Base-by-base conservation (phyloP, 805 yeast genomes). In the Saccharomycopsis fibuligera region DNA sequence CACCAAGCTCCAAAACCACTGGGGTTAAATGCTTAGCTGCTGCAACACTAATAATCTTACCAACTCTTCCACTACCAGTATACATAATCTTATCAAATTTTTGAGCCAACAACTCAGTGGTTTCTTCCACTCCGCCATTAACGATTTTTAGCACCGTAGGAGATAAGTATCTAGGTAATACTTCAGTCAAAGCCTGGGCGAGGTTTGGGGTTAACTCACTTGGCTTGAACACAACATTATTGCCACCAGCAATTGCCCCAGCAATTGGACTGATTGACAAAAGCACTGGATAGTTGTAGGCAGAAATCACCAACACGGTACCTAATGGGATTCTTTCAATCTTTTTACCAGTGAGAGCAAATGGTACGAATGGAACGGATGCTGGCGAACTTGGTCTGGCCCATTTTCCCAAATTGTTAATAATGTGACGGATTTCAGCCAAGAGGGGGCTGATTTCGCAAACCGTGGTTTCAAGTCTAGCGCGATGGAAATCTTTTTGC, bases 1-100 rank as follows among this genome's bases (percentile, higher is more conserved):
- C 98, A 47, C 98, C 97, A 40, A 90, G 70, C 66, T 90, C 98
- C 53, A 90, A 72, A 6, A 85, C 66, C 9, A 75, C 75, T 0
- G 97, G 97, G 1, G 95, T 87, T 56, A 90, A 70, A 19, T 77
- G 75, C 65, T 86, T 79, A n/a, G 91, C 93, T 1, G 97, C 96
- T 40, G 85, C 84, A 51, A 71, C 68, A 23, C 91, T 83, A 30
- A 91, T 78, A 45, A 86, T 77, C 31, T 74, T 77, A 19, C 96
- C 98, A 24, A 89, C 95, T 21, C 62, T 61, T 21, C 76, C 73
- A 35, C 85, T 81, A 16, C 98, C 98, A 3, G 98, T 91, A 64
- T 83, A 86, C 64, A 89, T 71, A 52, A 91, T 87, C 64, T 84
- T 81, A 66, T 89, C 96, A 59, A 79, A 86, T 58, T 76, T 81